Evolutionary conservation across 202 grass and related monocot genomes (phyloP).

Genomic region (Bolboschoenoplectus hybrid): DNA sequence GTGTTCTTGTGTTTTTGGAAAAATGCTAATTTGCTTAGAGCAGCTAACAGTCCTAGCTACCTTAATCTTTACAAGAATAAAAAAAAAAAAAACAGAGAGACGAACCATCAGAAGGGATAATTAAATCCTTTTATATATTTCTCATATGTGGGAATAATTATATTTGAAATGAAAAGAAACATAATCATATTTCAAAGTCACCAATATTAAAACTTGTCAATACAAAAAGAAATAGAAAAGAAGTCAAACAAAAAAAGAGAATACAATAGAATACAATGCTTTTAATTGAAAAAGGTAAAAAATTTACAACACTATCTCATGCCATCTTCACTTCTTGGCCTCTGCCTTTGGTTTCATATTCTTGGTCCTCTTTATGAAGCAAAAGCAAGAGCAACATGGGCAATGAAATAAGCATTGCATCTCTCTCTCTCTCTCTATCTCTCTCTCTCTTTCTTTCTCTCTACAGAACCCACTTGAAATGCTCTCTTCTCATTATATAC

Average conservation of each 20-base stretch:
- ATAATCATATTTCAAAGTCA: neutral
- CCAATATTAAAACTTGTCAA: neutral
- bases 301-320: slow-evolving; percentile 32
- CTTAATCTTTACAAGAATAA: neutral
- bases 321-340: slow-evolving; percentile 26
- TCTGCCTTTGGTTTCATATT: slow-evolving; percentile 37
- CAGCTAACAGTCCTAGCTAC: too few relatives aligned
- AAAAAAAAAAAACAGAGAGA: slow-evolving; percentile 5
- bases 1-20: too few relatives aligned
- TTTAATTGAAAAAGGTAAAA: neutral
- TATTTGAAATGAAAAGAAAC: slow-evolving; percentile 21
- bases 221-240: neutral
- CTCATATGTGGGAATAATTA: neutral
- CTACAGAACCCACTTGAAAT: neutral
- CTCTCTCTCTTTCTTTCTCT: neutral
- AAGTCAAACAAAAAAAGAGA: neutral
- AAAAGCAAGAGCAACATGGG: slow-evolving; percentile 90
- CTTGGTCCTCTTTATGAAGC: slow-evolving; percentile 62
- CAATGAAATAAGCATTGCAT: slow-evolving; percentile 83
- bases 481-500: neutral
- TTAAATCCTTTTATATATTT: slow-evolving; percentile 12
- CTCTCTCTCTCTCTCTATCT: neutral
- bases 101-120: neutral
- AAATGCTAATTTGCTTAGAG: too few relatives aligned
- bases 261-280: slow-evolving; percentile 18